Conservation (phyloP, 768 basidiomycete genomes). For the Coprinopsis strossmayeri region DNA sequence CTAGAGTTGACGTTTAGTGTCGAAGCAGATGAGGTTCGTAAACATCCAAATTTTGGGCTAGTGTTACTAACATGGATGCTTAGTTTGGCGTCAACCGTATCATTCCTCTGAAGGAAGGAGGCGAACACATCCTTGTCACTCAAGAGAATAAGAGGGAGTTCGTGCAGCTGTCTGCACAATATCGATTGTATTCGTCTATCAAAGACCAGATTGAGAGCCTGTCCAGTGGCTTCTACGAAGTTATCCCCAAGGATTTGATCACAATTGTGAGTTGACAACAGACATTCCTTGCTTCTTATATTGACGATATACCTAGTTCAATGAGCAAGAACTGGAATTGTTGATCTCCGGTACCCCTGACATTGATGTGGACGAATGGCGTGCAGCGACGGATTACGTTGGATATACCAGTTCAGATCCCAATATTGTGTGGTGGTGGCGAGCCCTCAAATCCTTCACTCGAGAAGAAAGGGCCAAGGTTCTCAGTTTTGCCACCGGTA, state of each 20-base stretch:
- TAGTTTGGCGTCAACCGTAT: conserved; percentile 91
- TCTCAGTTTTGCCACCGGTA: conserved; percentile 92
- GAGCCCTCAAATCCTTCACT: conserved; percentile 94
- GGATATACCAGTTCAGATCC: conserved; percentile 87
- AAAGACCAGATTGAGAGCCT: conserved; percentile 93
- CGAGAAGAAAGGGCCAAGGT: conserved; percentile 96
- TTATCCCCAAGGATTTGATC: conserved; percentile 94
- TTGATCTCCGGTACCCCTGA: conserved; percentile 97
- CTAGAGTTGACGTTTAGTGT: conserved; percentile 92
- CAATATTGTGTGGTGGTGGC: conserved; percentile 99
- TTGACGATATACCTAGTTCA: conserved; percentile 51
- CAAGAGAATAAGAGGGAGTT: conserved; percentile 97
- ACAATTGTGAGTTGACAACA: conserved; percentile 59
- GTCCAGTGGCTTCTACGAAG: conserved; percentile 90
- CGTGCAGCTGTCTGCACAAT: conserved; percentile 91
- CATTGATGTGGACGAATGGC: conserved; percentile 97
- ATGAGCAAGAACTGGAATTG: conserved; percentile 90
- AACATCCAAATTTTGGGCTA: too few species aligned
- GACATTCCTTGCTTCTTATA: conserved; percentile 7
- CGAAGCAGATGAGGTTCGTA: conserved; percentile 85
- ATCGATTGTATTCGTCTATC: conserved; percentile 89
- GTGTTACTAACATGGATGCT: too few species aligned
- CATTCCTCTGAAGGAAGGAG: conserved; percentile 80
- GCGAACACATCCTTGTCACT: conserved; percentile 81
- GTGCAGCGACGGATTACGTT: conserved; percentile 86